Conservation (phyloP, 352 stramenopile genomes). For the Aphanomyces stellatus region DNA sequence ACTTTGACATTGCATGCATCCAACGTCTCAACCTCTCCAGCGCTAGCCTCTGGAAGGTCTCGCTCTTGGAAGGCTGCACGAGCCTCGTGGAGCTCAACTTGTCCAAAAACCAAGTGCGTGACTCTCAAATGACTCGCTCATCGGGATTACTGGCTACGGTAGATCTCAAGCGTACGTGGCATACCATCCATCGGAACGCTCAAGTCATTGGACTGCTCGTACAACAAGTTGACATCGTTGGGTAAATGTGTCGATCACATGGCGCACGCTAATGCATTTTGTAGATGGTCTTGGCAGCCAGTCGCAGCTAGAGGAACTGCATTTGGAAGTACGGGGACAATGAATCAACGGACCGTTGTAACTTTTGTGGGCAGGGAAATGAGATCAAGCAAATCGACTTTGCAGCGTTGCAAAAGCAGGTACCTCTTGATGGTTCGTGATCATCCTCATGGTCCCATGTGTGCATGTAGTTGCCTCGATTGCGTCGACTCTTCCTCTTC, state of each 20-base stretch:
- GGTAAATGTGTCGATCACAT: constrained; percentile 33
- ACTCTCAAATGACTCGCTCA: no score
- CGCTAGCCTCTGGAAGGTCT: constrained; percentile 32
- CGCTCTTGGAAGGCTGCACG: constrained; percentile 36
- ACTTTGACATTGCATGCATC: constrained; percentile 65
- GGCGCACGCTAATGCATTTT: neutral
- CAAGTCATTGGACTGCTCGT: constrained; percentile 36
- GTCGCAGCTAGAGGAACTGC: constrained; percentile 43
- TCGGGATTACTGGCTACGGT: neutral
- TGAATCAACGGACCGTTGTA: no score
- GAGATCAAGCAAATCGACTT: constrained; percentile 41
- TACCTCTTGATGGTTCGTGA: neutral
- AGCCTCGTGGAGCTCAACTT: constrained; percentile 53
- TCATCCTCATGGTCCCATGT: neutral
- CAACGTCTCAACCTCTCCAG: constrained; percentile 50
- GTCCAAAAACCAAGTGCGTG: constrained; percentile 39
- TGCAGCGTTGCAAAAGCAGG: constrained; percentile 27
- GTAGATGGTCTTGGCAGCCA: constrained; percentile 36
- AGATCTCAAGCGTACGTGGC: constrained; percentile 39
- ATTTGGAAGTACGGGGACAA: constrained; percentile 28
- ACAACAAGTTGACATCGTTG: constrained; percentile 39
- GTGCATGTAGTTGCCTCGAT: constrained; percentile 38
- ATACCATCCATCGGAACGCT: constrained; percentile 37
- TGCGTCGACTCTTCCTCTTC: constrained; percentile 40
- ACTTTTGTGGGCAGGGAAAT: constrained; percentile 51